Conservation (phyloP, 148 eudicot genomes). For the Beta vulgaris region DNA sequence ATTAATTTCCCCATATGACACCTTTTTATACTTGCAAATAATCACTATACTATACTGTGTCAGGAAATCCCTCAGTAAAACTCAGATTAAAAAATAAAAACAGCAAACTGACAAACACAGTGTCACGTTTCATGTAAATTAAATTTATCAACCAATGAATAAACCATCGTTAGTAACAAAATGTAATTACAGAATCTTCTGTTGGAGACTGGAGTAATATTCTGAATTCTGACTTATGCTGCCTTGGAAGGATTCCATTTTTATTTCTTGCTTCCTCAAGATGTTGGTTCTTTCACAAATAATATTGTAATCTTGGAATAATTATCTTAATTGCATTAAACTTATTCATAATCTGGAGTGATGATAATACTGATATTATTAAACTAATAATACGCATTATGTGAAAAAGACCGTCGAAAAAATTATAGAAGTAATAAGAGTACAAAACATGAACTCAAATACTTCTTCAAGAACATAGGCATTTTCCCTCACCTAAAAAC, state of each 20-base stretch:
- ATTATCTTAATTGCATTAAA: background rate
- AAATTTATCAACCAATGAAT: background rate
- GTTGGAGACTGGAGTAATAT: too few relatives aligned
- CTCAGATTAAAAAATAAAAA: too few relatives aligned
- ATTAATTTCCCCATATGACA: background rate
- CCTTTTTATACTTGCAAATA: background rate
- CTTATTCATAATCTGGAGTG: too few relatives aligned
- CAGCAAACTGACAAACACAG: background rate
- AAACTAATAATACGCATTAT: too few relatives aligned
- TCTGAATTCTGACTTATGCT: slow-evolving; percentile 7
- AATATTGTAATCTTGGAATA: background rate
- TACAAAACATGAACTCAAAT: too few relatives aligned
- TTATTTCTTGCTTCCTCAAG: background rate
- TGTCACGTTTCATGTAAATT: slow-evolving; percentile 8
- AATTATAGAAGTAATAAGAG: too few relatives aligned
- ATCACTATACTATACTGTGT: too few relatives aligned
- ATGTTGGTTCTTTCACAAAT: background rate
- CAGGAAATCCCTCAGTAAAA: too few relatives aligned
- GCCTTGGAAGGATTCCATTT: background rate
- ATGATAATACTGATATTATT: too few relatives aligned
- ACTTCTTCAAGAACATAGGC: too few relatives aligned
- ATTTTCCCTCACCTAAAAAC: too few relatives aligned
- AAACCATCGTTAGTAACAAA: slow-evolving; percentile 6
- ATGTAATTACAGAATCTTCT: slow-evolving; percentile 17
- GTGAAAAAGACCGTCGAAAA: too few relatives aligned